A percentile compares a stretch with the other conserved stretches of the same genome.
These are phyloP conservation scores for Eremomyces bilateralis DNA, from an alignment of 495 filamentous ascomycete genomes.

Conservation along the genomic window DNA sequence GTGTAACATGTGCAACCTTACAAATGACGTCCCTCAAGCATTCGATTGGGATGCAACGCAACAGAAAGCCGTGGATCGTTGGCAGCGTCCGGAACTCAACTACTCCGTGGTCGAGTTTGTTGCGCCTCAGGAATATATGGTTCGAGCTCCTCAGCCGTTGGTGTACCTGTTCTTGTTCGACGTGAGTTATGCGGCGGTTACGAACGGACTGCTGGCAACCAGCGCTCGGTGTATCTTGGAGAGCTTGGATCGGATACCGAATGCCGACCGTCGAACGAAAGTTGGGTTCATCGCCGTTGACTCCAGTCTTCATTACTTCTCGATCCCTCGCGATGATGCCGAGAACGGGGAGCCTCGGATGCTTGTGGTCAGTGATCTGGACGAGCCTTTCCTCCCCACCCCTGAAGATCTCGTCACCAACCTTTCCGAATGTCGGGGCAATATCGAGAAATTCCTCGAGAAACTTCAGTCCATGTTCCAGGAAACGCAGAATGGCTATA, in stretches of 20 bases:
- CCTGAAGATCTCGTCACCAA: conserved; percentile 86
- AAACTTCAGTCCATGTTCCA: conserved; percentile 95
- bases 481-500: conserved; percentile 65
- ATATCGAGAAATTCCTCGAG: conserved; percentile 73
- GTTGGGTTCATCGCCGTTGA: conserved; percentile 93
- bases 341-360: conserved; percentile 66
- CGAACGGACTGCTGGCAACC: conserved; percentile 83
- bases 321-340: conserved; percentile 68
- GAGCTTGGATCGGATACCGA: conserved; percentile 89
- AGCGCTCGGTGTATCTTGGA: conserved; percentile 85
- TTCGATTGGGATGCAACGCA: conserved; percentile 92
- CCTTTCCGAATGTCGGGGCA: conserved; percentile 67
- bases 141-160: conserved; percentile 84
- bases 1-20: conserved; percentile 98
- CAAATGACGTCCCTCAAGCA: conserved; percentile 93
- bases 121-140: conserved; percentile 98
- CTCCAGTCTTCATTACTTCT: conserved; percentile 87
- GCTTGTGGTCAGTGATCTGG: conserved; percentile 88
- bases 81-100: conserved; percentile 79
- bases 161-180: conserved; percentile 98
- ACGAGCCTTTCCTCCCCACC: conserved; percentile 91
- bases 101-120: conserved; percentile 90
- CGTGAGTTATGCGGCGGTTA: conserved; percentile 81
- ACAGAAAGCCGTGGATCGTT: conserved; percentile 75
- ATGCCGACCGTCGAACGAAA: conserved; percentile 79